Percentiles rank a stretch among this genome's conserved stretches.
Conservation (phyloP, 106 monocot genomes). For the Hemerocallis citrina region DNA sequence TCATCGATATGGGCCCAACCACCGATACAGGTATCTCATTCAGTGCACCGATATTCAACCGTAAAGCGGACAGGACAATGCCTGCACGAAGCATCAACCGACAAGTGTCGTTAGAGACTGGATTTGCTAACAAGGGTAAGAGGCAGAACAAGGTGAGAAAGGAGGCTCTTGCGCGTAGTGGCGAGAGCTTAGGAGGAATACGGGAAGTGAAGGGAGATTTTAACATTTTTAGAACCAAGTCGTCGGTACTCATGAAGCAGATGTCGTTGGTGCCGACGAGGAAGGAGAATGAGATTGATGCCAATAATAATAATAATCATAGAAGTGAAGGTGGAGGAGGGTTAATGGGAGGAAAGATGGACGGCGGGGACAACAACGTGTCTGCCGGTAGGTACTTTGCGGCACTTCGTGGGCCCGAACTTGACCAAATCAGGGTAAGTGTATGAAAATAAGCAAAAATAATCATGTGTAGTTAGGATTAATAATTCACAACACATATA, state of each 20-base stretch:
- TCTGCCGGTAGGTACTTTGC: slow-evolving; percentile 94
- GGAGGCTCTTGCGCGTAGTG: slow-evolving; percentile 26
- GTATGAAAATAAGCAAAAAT: too few relatives aligned
- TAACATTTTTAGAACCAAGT: slow-evolving; percentile 86
- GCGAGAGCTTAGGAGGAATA: slow-evolving; percentile 36
- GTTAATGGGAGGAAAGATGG: too few relatives aligned
- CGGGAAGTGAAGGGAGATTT: slow-evolving; percentile 49
- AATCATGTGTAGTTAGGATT: too few relatives aligned
- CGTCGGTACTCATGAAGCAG: slow-evolving; percentile 63
- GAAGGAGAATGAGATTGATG: slow-evolving; percentile 29
- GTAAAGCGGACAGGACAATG: background rate
- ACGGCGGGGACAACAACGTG: slow-evolving; percentile 37
- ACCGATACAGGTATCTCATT: background rate
- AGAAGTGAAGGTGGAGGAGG: background rate
- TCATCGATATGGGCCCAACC: slow-evolving; percentile 34
- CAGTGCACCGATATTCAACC: slow-evolving; percentile 23
- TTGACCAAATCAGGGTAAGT: slow-evolving; percentile 78
- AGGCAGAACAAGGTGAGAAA: slow-evolving; percentile 9
- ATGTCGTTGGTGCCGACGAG: slow-evolving; percentile 47
- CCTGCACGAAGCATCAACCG: slow-evolving; percentile 11
- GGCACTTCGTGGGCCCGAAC: slow-evolving; percentile 82
- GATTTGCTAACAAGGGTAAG: slow-evolving; percentile 47
- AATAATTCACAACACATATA: too few relatives aligned
- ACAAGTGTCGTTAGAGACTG: slow-evolving; percentile 69
- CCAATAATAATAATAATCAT: background rate